These are phyloP conservation scores for Begonia loranthoides DNA, from an alignment of 306 rosid genomes.

Conservation along the genomic window DNA sequence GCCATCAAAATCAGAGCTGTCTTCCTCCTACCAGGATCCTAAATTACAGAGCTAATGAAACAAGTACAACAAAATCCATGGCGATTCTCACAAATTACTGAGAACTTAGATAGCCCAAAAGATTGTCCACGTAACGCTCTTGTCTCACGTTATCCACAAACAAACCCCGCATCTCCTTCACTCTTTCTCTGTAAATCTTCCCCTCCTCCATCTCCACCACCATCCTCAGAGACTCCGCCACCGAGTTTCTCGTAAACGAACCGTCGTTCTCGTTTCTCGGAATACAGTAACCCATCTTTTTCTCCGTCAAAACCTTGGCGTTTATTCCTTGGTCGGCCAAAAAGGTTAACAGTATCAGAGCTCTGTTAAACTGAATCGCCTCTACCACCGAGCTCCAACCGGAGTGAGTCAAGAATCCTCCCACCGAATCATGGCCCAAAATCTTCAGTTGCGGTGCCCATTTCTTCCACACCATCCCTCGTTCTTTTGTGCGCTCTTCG, in stretches of 20 bases:
- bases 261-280: conserved; percentile 21
- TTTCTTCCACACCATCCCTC: conserved; percentile 25
- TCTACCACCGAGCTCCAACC: conserved; percentile 41
- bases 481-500: conserved; percentile 26
- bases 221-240: conserved; percentile 15
- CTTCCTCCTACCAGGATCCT: too few relatives aligned
- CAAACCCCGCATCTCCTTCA: conserved; percentile 14
- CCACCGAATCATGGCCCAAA: conserved; percentile 33
- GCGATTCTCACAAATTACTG: too few relatives aligned
- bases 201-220: conserved; percentile 26
- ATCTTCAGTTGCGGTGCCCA: conserved; percentile 52
- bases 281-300: conserved; percentile 14
- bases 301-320: conserved; percentile 19
- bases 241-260: conserved; percentile 10
- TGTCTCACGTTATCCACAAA: conserved; percentile 9
- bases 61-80: too few relatives aligned
- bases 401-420: conserved; percentile 40
- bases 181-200: conserved; percentile 13
- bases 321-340: conserved; percentile 14
- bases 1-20: too few relatives aligned
- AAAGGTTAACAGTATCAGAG: conserved; percentile 10
- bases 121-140: conserved; percentile 12
- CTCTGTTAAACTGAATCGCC: conserved; percentile 5
- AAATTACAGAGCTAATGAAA: too few relatives aligned
- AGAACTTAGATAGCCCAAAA: conserved; percentile 10